Evolutionary conservation across 345 rosid species (phyloP).

Genomic region (Zanthoxylum bungeanum): DNA sequence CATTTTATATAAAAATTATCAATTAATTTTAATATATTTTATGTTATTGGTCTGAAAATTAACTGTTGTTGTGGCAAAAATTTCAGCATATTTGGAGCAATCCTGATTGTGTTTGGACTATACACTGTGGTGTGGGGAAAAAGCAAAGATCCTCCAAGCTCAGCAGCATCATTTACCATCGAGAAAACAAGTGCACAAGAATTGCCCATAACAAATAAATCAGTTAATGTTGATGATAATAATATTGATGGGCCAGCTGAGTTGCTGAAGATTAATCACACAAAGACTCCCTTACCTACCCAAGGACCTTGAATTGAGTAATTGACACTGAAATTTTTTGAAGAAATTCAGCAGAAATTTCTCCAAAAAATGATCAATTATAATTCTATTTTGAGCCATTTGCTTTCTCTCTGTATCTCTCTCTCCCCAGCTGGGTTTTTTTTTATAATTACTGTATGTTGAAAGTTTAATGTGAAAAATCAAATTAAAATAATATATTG

Average conservation of each 20-base stretch:
- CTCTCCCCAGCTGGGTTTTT: neutral
- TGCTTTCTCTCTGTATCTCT: too few species aligned
- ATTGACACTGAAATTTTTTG: neutral
- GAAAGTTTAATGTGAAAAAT: neutral
- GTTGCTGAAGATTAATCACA: constrained; percentile 11
- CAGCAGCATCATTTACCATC: too few species aligned
- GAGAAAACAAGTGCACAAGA: constrained; percentile 39
- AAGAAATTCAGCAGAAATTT: neutral
- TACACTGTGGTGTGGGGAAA: too few species aligned
- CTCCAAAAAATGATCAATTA: neutral
- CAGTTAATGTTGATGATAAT: neutral
- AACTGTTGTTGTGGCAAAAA: neutral
- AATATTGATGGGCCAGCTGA: neutral
- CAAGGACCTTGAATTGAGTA: constrained; percentile 12
- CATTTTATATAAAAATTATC: too few species aligned
- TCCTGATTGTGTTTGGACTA: too few species aligned
- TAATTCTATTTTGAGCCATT: neutral
- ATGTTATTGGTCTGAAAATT: too few species aligned
- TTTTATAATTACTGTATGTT: too few species aligned
- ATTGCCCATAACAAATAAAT: constrained; percentile 44
- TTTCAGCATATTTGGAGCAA: constrained; percentile 81
- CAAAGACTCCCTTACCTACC: constrained; percentile 9
- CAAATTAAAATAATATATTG: neutral
- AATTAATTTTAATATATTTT: too few species aligned
- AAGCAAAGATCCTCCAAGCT: too few species aligned